Percentiles rank a stretch among this genome's conserved stretches.
Evolutionary conservation across 2,329 filamentous ascomycete species (phyloP).

Genomic region (Paraconiothyrium sp.): DNA sequence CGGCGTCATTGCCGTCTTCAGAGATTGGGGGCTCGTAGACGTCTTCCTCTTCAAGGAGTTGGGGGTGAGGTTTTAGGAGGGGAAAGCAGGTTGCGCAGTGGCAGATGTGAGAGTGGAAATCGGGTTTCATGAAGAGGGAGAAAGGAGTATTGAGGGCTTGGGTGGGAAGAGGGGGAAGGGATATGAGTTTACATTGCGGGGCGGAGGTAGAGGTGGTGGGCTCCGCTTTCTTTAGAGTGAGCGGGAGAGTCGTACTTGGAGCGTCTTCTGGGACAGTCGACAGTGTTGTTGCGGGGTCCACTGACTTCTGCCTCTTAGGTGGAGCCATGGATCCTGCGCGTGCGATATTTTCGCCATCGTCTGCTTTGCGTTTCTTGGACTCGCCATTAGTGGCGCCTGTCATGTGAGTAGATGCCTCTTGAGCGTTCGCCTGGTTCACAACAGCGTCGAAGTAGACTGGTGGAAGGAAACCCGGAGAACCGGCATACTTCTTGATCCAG

Average conservation of each 20-base stretch:
- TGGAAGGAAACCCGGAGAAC: slow-evolving; percentile 78
- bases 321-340: slow-evolving; percentile 24
- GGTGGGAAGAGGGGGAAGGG: slow-evolving; percentile 65
- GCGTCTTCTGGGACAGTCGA: slow-evolving; percentile 49
- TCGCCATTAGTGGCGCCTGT: slow-evolving; percentile 34
- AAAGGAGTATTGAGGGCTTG: slow-evolving; percentile 66
- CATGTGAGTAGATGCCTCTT: slow-evolving; percentile 13
- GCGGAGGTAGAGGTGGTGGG: slow-evolving; percentile 6
- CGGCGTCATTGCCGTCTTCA: slow-evolving; percentile 62
- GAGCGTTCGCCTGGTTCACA: slow-evolving; percentile 25
- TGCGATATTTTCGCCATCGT: slow-evolving; percentile 44
- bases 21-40: slow-evolving; percentile 92
- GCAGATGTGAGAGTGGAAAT: slow-evolving; percentile 85
- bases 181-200: slow-evolving; percentile 67
- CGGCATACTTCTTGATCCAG: slow-evolving; percentile 92
- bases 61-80: slow-evolving; percentile 73
- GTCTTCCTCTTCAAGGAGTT: slow-evolving; percentile 93
- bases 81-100: slow-evolving; percentile 84
- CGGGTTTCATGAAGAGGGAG: slow-evolving; percentile 81
- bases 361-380: slow-evolving; percentile 58
- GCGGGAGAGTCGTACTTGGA: slow-evolving; percentile 28
- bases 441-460: slow-evolving; percentile 67
- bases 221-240: slow-evolving; percentile 38
- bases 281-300: slow-evolving; percentile 37
- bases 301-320: slow-evolving; percentile 49